phyloP scores from a whole-genome alignment of 257 asterid genomes.

The Thymus quinquecostatus region DNA sequence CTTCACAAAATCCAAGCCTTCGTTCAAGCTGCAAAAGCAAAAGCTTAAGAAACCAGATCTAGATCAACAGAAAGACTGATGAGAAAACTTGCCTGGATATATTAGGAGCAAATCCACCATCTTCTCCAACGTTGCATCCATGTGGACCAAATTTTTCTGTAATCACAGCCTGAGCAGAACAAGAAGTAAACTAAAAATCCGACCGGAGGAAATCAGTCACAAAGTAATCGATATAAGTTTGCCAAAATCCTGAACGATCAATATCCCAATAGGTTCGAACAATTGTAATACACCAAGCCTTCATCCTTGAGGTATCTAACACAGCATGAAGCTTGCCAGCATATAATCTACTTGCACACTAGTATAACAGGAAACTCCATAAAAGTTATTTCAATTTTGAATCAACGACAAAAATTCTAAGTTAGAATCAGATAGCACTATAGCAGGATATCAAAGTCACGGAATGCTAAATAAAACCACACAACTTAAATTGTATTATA shows the following conservation, averaged over 20 bases:
- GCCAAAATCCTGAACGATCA: constrained; percentile 18
- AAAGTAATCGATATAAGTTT: constrained; percentile 4
- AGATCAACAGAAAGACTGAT: constrained; percentile 25
- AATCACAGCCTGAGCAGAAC: constrained; percentile 78
- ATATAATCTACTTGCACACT: constrained; percentile 2
- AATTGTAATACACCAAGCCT: constrained; percentile 19
- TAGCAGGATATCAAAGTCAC: constrained; percentile 26
- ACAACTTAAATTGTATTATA: constrained; percentile 13
- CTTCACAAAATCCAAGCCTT: constrained; percentile 90
- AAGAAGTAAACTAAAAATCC: constrained; percentile 13
- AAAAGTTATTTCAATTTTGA: constrained; percentile 9
- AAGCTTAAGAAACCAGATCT: constrained; percentile 28
- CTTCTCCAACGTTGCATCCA: constrained; percentile 97
- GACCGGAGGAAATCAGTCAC: constrained; percentile 14
- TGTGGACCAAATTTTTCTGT: constrained; percentile 68
- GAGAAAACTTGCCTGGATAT: constrained; percentile 75
- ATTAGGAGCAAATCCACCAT: constrained; percentile 96
- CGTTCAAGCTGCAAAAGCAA: constrained; percentile 73
- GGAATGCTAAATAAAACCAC: neutral
- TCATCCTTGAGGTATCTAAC: constrained; percentile 24
- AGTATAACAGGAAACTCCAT: constrained; percentile 9
- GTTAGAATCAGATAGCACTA: neutral
- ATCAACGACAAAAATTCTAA: constrained; percentile 10
- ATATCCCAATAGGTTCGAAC: constrained; percentile 23
- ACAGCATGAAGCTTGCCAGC: constrained; percentile 6